Evolutionary conservation across 2,329 filamentous ascomycete genomes (phyloP).

Genomic region (Aschersonia sp.): DNA sequence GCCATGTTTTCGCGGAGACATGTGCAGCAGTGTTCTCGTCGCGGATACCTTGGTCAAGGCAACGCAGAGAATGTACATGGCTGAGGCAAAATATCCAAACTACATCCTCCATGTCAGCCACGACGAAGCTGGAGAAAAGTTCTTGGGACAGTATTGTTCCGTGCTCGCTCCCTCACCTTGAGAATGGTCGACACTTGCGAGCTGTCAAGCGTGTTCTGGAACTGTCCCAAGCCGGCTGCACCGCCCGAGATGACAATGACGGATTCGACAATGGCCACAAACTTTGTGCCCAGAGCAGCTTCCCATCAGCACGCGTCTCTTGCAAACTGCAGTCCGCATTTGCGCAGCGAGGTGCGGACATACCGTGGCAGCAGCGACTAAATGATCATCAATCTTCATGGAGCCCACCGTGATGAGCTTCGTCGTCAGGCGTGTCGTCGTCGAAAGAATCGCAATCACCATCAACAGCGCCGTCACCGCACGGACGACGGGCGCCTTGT

Average conservation of each 20-base stretch:
- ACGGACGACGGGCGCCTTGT: conserved; percentile 10
- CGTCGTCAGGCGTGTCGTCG: conserved; percentile 7
- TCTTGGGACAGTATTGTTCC: too few relatives aligned
- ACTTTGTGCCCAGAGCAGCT: conserved; percentile 1
- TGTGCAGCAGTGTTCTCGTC: conserved; percentile 7
- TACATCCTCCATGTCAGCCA: neutral
- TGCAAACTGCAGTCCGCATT: neutral
- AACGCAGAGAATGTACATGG: conserved; percentile 5
- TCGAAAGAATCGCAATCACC: conserved; percentile 9
- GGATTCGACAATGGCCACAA: conserved; percentile 7
- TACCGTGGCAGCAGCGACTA: conserved; percentile 7
- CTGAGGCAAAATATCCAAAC: conserved; percentile 5
- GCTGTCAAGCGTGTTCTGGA: conserved; percentile 1
- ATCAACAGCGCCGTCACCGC: conserved; percentile 9
- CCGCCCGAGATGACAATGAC: conserved; percentile 6
- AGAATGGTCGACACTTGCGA: conserved; percentile 5
- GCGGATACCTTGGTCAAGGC: conserved; percentile 8
- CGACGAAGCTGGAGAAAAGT: too few relatives aligned
- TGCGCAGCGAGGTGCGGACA: neutral
- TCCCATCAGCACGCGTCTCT: neutral
- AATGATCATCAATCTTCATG: conserved; percentile 7
- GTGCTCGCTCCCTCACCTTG: conserved; percentile 2
- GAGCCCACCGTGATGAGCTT: conserved; percentile 5
- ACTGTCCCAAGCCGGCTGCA: conserved; percentile 7
- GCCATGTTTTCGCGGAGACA: conserved; percentile 7